phyloP scores from a whole-genome alignment of 2,329 filamentous ascomycete species.

The Xylariaceae sp. region DNA sequence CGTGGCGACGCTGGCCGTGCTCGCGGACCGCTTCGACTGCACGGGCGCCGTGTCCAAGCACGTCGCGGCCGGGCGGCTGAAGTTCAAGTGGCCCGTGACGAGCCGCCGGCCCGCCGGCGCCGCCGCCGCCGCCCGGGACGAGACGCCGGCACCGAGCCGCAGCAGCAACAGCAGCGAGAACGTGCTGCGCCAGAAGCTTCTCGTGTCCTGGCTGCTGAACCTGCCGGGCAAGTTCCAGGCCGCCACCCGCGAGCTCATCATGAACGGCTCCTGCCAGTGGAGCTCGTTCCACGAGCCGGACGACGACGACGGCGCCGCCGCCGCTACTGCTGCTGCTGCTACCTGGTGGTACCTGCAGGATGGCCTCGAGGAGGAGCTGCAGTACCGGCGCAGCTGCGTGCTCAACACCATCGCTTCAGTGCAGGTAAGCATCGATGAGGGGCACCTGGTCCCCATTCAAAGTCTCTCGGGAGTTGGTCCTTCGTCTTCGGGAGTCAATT shows the following conservation, averaged over 20 bases:
- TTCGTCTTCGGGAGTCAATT: no score
- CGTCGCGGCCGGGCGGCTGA: slow-evolving; percentile 39
- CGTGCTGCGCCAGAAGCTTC: slow-evolving; percentile 58
- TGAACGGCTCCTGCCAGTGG: slow-evolving; percentile 58
- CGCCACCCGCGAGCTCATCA: slow-evolving; percentile 58
- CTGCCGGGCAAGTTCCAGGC: slow-evolving; percentile 52
- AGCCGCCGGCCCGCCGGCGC: slow-evolving; percentile 31
- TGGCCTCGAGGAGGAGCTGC: slow-evolving; percentile 58
- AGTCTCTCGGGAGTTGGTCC: no score
- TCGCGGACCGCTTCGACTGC: slow-evolving; percentile 69
- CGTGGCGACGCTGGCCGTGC: slow-evolving; percentile 58
- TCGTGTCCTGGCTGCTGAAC: slow-evolving; percentile 59
- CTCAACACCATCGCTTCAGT: slow-evolving; percentile 63
- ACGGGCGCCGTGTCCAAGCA: slow-evolving; percentile 46
- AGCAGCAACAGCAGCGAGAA: slow-evolving; percentile 62
- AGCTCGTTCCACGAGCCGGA: slow-evolving; percentile 29
- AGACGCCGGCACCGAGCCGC: slow-evolving; percentile 24
- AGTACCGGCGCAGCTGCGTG: slow-evolving; percentile 57
- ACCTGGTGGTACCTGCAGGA: slow-evolving; percentile 69
- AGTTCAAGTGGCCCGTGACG: slow-evolving; percentile 48
- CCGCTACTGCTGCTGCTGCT: slow-evolving; percentile 20
- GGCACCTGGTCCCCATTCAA: no score
- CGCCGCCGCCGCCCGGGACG: slow-evolving; percentile 26
- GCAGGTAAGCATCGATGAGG: no score
- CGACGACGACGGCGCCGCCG: slow-evolving; percentile 1